Percentiles rank a stretch among this genome's conserved stretches.
These are phyloP conservation scores for Candida yuanshanica DNA, from an alignment of 805 yeast species.

Conservation along the genomic window DNA sequence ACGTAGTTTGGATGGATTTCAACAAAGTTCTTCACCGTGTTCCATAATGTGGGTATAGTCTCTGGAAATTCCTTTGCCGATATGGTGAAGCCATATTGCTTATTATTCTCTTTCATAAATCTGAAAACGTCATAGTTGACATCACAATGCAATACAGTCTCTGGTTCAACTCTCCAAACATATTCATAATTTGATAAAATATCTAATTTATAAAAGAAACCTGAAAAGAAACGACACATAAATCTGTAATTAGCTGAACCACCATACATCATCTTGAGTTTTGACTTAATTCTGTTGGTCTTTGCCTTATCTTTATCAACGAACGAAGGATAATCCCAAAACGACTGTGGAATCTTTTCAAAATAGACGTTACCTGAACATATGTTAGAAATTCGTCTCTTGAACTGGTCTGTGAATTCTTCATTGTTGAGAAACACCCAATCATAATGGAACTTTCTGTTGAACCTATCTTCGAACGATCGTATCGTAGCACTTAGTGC, in stretches of 20 bases:
- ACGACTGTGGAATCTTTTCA: slow-evolving; percentile 36
- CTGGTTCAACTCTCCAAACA: slow-evolving; percentile 60
- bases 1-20: slow-evolving; percentile 37
- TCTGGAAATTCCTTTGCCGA: slow-evolving; percentile 65
- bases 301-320: slow-evolving; percentile 33
- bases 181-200: slow-evolving; percentile 43
- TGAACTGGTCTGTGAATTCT: slow-evolving; percentile 37
- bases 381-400: slow-evolving; percentile 22
- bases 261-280: slow-evolving; percentile 38
- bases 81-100: slow-evolving; percentile 71
- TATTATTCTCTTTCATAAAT: slow-evolving; percentile 55
- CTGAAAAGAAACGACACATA: slow-evolving; percentile 75
- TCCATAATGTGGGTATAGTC: slow-evolving; percentile 30
- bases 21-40: slow-evolving; percentile 41
- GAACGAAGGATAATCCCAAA: slow-evolving; percentile 43
- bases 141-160: slow-evolving; percentile 49
- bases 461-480: slow-evolving; percentile 75
- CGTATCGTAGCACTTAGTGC: slow-evolving; percentile 50
- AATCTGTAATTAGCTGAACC: slow-evolving; percentile 46
- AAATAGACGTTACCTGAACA: slow-evolving; percentile 39
- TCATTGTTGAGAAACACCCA: slow-evolving; percentile 66
- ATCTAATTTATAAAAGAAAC: slow-evolving; percentile 47
- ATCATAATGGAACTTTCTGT: slow-evolving; percentile 64
- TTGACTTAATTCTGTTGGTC: slow-evolving; percentile 24
- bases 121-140: slow-evolving; percentile 51